Conservation (phyloP, 2,329 filamentous ascomycete species). For the Graphium sp. region DNA sequence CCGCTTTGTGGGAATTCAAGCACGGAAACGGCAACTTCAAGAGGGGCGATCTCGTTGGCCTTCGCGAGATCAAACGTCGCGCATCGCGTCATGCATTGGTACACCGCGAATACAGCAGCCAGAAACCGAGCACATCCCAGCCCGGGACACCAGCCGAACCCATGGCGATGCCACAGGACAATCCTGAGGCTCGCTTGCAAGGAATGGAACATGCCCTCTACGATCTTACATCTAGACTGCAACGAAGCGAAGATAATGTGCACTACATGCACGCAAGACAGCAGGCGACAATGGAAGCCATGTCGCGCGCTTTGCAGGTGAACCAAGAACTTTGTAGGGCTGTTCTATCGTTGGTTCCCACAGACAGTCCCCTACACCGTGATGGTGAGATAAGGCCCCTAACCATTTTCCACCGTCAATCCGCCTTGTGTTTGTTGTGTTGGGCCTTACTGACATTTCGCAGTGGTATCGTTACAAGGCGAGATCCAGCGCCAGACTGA, state of each 20-base stretch:
- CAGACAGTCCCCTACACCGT: conserved; percentile 61
- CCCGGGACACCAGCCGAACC: conserved; percentile 74
- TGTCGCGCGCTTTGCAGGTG: conserved; percentile 55
- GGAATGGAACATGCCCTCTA: conserved; percentile 69
- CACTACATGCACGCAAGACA: conserved; percentile 67
- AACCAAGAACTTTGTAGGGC: conserved; percentile 71
- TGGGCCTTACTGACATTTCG: conserved; percentile 7
- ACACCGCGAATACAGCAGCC: conserved; percentile 79
- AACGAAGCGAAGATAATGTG: conserved; percentile 70
- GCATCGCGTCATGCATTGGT: conserved; percentile 88
- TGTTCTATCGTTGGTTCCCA: conserved; percentile 55
- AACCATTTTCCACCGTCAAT: conserved; percentile 8
- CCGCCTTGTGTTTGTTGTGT: conserved; percentile 26
- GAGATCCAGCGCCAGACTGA: conserved; percentile 47
- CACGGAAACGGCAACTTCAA: conserved; percentile 97
- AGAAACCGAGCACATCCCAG: conserved; percentile 16
- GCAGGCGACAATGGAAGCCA: conserved; percentile 64
- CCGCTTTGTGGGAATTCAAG: conserved; percentile 96
- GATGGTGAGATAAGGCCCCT: conserved; percentile 75
- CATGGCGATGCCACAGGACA: conserved; percentile 54
- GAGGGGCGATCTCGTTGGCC: conserved; percentile 74
- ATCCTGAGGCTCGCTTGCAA: conserved; percentile 56
- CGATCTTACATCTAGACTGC: conserved; percentile 59
- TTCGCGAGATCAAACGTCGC: conserved; percentile 89
- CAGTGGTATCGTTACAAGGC: conserved; percentile 37